Percentiles rank a stretch among this genome's conserved stretches.
Evolutionary conservation across 352 stramenopile species (phyloP).

Genomic region (Phytopythium kandeliae): DNA sequence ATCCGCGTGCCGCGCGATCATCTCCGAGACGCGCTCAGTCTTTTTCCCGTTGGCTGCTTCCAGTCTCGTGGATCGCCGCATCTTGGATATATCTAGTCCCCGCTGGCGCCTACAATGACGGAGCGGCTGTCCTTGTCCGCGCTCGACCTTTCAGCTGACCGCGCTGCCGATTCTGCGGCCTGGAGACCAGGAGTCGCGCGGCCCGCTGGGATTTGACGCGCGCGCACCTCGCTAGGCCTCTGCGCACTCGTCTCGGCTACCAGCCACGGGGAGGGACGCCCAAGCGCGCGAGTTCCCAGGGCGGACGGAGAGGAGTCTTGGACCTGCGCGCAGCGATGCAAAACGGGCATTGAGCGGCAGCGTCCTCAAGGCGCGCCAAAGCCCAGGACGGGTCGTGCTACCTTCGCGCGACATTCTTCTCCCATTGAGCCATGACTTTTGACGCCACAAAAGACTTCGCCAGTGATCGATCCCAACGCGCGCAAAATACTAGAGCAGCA

Average conservation of each 20-base stretch:
- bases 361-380: conserved; percentile 3
- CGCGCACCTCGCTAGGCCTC: neutral
- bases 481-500: too few relatives aligned
- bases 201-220: neutral
- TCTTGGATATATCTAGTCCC: conserved; percentile 3
- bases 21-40: conserved; percentile 50
- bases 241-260: neutral
- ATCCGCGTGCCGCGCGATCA: conserved; percentile 42
- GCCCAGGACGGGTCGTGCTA: neutral
- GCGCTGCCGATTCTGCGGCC: neutral
- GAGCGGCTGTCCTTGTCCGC: neutral
- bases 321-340: neutral
- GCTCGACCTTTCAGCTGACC: neutral
- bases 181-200: neutral
- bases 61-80: conserved; percentile 65
- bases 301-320: conserved; percentile 1
- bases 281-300: neutral
- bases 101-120: too few relatives aligned
- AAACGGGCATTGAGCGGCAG: conserved; percentile 5
- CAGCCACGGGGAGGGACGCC: neutral
- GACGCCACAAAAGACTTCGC: neutral
- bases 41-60: conserved; percentile 37
- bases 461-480: neutral
- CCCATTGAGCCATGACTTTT: neutral
- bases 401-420: conserved; percentile 7